These are phyloP conservation scores for Dryas alaskensis DNA, from an alignment of 306 rosid genomes.

Conservation along the genomic window DNA sequence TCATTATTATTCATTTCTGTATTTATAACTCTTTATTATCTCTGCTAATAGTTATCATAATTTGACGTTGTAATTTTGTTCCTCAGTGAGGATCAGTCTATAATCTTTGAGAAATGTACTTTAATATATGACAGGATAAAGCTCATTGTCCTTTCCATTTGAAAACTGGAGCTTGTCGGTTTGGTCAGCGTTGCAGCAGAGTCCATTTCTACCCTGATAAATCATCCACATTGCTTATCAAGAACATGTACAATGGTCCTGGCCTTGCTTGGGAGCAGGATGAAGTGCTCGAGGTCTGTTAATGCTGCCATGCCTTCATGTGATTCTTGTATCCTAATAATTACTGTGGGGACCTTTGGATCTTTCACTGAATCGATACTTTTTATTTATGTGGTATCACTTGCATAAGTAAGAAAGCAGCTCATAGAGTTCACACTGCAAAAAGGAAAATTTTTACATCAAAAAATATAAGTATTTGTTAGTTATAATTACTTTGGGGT, in stretches of 20 bases:
- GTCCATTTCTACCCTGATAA: constrained; percentile 85
- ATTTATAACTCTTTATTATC: not conserved
- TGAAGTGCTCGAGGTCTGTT: constrained; percentile 99
- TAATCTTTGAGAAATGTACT: not conserved
- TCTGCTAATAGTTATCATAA: not conserved
- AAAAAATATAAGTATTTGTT: not conserved
- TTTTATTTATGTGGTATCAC: not conserved
- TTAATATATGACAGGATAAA: constrained; percentile 65
- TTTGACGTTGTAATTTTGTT: constrained; percentile 5
- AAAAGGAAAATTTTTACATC: not conserved
- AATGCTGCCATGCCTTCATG: constrained; percentile 50
- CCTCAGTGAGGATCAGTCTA: not conserved
- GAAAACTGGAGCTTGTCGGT: constrained; percentile 93
- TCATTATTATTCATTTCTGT: not conserved
- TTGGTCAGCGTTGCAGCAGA: constrained; percentile 94
- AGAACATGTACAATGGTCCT: constrained; percentile 91
- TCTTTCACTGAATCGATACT: constrained; percentile 6
- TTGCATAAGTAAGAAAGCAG: constrained; percentile 5
- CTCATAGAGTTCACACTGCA: not conserved
- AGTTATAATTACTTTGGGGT: constrained; percentile 15
- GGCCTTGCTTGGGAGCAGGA: constrained; percentile 98
- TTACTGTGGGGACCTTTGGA: constrained; percentile 15
- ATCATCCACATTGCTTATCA: constrained; percentile 73
- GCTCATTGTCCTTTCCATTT: constrained; percentile 95
- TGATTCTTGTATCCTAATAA: constrained; percentile 70